Evolutionary conservation across 208 protist genomes (phyloP).

Genomic region (Trypanosoma melophagium): DNA sequence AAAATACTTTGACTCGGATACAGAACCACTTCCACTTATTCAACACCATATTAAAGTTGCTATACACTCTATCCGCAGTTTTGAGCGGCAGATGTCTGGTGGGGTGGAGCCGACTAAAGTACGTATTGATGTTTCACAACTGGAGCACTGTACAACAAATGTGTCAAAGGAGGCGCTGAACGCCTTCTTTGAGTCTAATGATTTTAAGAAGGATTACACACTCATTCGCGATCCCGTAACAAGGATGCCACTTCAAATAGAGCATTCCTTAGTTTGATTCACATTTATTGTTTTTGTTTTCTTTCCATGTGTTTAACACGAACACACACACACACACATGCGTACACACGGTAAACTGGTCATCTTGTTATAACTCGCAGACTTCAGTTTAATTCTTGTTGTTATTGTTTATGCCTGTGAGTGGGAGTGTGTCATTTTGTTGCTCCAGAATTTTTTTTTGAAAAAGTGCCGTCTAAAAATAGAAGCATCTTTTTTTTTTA

Average conservation of each 20-base stretch:
- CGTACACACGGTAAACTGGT: too few species aligned
- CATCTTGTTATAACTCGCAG: too few species aligned
- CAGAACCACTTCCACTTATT: constrained; percentile 83
- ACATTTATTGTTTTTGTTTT: background rate
- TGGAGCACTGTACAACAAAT: constrained; percentile 79
- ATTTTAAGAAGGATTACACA: constrained; percentile 77
- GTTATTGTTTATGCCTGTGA: too few species aligned
- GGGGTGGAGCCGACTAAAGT: constrained; percentile 79
- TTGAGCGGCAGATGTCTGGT: constrained; percentile 82
- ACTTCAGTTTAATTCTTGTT: too few species aligned
- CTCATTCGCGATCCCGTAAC: constrained; percentile 83
- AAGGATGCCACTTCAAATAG: constrained; percentile 71
- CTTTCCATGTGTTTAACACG: too few species aligned
- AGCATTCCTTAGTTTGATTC: constrained; percentile 60
- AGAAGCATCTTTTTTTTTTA: background rate
- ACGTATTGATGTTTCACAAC: constrained; percentile 71
- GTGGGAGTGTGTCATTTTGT: too few species aligned
- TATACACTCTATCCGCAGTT: constrained; percentile 74
- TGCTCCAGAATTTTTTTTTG: too few species aligned
- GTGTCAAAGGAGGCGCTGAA: constrained; percentile 80
- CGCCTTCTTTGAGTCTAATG: constrained; percentile 78
- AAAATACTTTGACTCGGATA: constrained; percentile 86
- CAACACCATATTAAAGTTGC: constrained; percentile 85
- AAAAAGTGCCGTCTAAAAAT: background rate
- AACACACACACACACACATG: too few species aligned